phyloP scores from a whole-genome alignment of 2,329 filamentous ascomycete genomes.

The Fusarium metavorans region DNA sequence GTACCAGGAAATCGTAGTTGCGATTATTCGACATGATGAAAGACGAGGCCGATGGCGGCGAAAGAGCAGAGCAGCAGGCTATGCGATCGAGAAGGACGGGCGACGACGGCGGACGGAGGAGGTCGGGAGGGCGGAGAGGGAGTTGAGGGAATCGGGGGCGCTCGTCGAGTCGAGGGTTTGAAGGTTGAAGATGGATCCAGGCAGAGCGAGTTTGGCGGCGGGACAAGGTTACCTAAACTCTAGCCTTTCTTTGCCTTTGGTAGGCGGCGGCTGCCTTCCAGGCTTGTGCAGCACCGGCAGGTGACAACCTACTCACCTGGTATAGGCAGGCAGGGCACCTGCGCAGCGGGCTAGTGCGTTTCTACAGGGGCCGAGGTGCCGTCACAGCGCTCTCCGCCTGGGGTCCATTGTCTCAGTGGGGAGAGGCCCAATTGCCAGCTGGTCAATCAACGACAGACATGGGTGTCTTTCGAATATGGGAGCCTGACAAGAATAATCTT shows the following conservation, averaged over 20 bases:
- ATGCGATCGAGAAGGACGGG: conserved; percentile 21
- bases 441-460: background rate
- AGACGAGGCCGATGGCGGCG: conserved; percentile 7
- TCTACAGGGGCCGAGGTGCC: background rate
- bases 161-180: conserved; percentile 28
- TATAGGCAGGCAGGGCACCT: background rate
- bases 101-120: conserved; percentile 23
- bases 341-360: background rate
- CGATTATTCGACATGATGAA: conserved; percentile 90
- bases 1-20: conserved; percentile 99
- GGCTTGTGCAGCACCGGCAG: background rate
- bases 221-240: conserved; percentile 7
- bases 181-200: conserved; percentile 33
- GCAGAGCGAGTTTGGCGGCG: conserved; percentile 26
- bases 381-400: background rate
- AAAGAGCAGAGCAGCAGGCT: conserved; percentile 33
- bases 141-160: conserved; percentile 10
- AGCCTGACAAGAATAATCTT: background rate
- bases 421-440: background rate
- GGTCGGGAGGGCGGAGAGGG: background rate
- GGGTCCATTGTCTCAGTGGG: background rate
- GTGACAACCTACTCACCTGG: background rate
- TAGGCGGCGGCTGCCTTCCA: background rate
- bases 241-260: background rate
- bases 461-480: background rate